A percentile compares a stretch with the other conserved stretches of the same genome.
Evolutionary conservation across 352 stramenopile species (phyloP).

Genomic region (Phytophthora boehmeriae): DNA sequence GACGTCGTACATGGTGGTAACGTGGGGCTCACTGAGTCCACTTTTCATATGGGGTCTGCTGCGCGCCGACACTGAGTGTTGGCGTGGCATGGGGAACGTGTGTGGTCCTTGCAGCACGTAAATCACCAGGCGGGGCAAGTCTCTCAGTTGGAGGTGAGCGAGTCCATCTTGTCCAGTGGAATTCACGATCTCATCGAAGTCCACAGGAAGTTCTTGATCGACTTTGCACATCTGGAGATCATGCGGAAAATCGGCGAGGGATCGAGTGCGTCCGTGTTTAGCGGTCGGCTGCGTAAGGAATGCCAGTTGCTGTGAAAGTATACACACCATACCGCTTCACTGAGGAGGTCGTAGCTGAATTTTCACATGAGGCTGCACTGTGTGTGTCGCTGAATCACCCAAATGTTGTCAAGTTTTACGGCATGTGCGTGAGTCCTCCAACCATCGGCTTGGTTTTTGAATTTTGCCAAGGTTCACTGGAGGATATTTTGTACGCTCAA

Average conservation of each 20-base stretch:
- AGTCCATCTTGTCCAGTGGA: constrained; percentile 49
- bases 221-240: constrained; percentile 67
- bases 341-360: constrained; percentile 54
- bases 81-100: constrained; percentile 47
- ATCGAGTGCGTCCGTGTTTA: constrained; percentile 55
- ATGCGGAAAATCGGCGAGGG: constrained; percentile 53
- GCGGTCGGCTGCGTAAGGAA: constrained; percentile 40
- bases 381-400: constrained; percentile 56
- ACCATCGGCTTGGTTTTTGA: constrained; percentile 70
- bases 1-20: constrained; percentile 27
- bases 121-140: constrained; percentile 5
- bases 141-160: constrained; percentile 27
- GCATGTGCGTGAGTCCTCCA: constrained; percentile 68
- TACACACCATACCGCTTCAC: constrained; percentile 62
- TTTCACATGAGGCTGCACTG: constrained; percentile 67
- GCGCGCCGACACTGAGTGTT: constrained; percentile 58
- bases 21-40: constrained; percentile 38
- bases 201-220: constrained; percentile 70
- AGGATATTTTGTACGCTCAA: constrained; percentile 44
- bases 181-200: constrained; percentile 71
- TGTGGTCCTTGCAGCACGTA: constrained; percentile 36
- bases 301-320: constrained; percentile 62
- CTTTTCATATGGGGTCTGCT: constrained; percentile 59
- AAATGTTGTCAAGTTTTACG: constrained; percentile 71
- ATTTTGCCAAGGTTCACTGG: constrained; percentile 55